phyloP scores from a whole-genome alignment of 169 alveolate species.

The Cryptosporidium meleagridis region DNA sequence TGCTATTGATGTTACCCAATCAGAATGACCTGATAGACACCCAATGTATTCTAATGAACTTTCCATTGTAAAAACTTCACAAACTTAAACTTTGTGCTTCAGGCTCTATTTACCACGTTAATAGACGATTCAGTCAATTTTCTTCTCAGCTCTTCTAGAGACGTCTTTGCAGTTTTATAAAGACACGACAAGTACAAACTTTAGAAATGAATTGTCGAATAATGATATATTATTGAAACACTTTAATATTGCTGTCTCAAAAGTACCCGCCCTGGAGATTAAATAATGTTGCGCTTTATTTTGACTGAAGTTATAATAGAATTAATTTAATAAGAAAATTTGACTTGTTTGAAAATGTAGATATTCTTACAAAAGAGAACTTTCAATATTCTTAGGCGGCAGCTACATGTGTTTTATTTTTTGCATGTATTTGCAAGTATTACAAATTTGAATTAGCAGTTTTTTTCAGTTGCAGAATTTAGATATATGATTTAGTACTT shows the following conservation, averaged over 20 bases:
- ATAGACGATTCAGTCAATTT: neutral
- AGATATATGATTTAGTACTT: neutral
- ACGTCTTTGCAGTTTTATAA: slow-evolving; percentile 46
- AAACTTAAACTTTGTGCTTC: slow-evolving; percentile 21
- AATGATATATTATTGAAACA: neutral
- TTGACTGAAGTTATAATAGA: neutral
- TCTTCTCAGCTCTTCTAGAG: slow-evolving; percentile 2
- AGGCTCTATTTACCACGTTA: slow-evolving; percentile 11
- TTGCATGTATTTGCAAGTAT: slow-evolving; percentile 5
- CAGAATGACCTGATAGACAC: slow-evolving; percentile 87
- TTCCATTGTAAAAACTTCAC: slow-evolving; percentile 30
- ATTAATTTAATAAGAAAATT: neutral
- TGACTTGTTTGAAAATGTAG: neutral
- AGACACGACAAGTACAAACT: slow-evolving; percentile 39
- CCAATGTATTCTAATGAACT: slow-evolving; percentile 68
- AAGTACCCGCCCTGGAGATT: slow-evolving; percentile 7
- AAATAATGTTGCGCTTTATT: slow-evolving; percentile 11
- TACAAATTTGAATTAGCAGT: neutral
- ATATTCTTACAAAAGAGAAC: neutral
- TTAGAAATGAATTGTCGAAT: slow-evolving; percentile 6
- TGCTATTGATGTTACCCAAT: slow-evolving; percentile 95
- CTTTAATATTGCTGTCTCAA: slow-evolving; percentile 27
- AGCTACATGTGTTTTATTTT: neutral
- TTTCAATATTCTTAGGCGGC: neutral
- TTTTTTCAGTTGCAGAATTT: neutral